phyloP scores from a whole-genome alignment of 2,329 filamentous ascomycete genomes.

The Cladosporium sphaerospermum region DNA sequence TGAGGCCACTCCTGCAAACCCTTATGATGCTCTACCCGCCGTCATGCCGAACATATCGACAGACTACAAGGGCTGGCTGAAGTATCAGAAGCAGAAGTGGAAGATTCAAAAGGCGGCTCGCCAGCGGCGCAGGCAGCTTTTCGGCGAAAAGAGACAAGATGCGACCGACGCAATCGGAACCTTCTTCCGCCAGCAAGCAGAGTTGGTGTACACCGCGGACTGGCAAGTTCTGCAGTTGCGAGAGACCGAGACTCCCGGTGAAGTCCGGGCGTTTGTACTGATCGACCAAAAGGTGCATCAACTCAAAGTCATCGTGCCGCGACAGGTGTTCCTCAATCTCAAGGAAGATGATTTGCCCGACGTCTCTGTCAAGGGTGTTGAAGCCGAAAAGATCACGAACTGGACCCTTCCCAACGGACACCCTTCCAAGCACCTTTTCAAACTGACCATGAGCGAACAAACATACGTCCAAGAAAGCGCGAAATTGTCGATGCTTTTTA shows the following conservation, averaged over 20 bases:
- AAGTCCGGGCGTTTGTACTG: slow-evolving; percentile 81
- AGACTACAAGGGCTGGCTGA: slow-evolving; percentile 80
- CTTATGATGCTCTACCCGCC: slow-evolving; percentile 73
- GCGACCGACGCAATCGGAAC: slow-evolving; percentile 57
- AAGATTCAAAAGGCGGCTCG: slow-evolving; percentile 92
- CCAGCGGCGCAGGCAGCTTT: slow-evolving; percentile 77
- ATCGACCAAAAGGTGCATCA: slow-evolving; percentile 90
- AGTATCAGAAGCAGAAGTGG: slow-evolving; percentile 98
- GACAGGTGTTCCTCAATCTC: slow-evolving; percentile 85
- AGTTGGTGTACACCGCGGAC: slow-evolving; percentile 80
- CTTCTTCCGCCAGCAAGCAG: slow-evolving; percentile 86
- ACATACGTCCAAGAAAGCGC: slow-evolving; percentile 78
- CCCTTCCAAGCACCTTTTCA: slow-evolving; percentile 88
- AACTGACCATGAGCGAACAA: slow-evolving; percentile 82
- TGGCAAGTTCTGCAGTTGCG: slow-evolving; percentile 92
- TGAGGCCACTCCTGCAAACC: slow-evolving; percentile 56
- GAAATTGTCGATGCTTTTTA: slow-evolving; percentile 76
- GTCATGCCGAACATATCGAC: slow-evolving; percentile 78
- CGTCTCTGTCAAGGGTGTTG: slow-evolving; percentile 77
- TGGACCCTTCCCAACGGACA: slow-evolving; percentile 93
- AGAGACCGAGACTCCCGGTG: slow-evolving; percentile 74
- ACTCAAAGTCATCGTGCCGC: slow-evolving; percentile 80
- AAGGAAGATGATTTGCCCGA: slow-evolving; percentile 82
- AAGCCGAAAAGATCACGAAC: slow-evolving; percentile 87
- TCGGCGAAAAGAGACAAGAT: slow-evolving; percentile 70